phyloP scores from a whole-genome alignment of 2,329 filamentous ascomycete genomes.

The Hypoxylon sp. region DNA sequence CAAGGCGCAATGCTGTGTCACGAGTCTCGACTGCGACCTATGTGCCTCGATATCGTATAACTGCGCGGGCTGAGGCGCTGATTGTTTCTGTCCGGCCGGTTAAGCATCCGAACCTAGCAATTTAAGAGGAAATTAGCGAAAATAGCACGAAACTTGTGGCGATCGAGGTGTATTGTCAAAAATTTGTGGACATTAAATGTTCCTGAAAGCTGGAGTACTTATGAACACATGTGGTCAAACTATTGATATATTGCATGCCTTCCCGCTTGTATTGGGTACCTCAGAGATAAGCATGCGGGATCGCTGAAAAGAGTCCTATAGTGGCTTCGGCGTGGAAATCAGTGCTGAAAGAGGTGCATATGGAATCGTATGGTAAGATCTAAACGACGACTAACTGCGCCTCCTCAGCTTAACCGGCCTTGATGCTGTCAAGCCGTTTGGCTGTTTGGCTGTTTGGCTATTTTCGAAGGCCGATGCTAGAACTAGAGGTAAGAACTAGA shows the following conservation, averaged over 20 bases:
- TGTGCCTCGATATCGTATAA: constrained; percentile 9
- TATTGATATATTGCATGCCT: constrained; percentile 24
- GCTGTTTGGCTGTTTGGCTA: too few relatives aligned
- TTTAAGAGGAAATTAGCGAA: constrained; percentile 4
- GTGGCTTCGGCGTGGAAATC: neutral
- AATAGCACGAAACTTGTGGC: neutral
- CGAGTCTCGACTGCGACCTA: neutral
- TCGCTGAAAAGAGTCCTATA: neutral
- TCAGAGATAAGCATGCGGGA: constrained; percentile 15
- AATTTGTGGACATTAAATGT: constrained; percentile 19
- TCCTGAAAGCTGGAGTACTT: constrained; percentile 2
- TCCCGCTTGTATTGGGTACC: neutral
- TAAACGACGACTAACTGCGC: constrained; percentile 12
- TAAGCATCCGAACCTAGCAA: constrained; percentile 18
- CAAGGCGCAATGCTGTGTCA: constrained; percentile 24
- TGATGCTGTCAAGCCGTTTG: constrained; percentile 8
- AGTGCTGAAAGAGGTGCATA: neutral
- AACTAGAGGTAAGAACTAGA: neutral
- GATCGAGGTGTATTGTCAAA: constrained; percentile 17
- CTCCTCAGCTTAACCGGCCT: constrained; percentile 2
- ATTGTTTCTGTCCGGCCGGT: constrained; percentile 10
- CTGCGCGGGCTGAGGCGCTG: constrained; percentile 1
- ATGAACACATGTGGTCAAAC: constrained; percentile 7
- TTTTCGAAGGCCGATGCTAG: constrained; percentile 2
- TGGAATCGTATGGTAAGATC: constrained; percentile 4